Percentiles rank a stretch among this genome's conserved stretches.
phyloP scores from a whole-genome alignment of 1,284 basidiomycete genomes.

The Ceratobasidium sp. region DNA sequence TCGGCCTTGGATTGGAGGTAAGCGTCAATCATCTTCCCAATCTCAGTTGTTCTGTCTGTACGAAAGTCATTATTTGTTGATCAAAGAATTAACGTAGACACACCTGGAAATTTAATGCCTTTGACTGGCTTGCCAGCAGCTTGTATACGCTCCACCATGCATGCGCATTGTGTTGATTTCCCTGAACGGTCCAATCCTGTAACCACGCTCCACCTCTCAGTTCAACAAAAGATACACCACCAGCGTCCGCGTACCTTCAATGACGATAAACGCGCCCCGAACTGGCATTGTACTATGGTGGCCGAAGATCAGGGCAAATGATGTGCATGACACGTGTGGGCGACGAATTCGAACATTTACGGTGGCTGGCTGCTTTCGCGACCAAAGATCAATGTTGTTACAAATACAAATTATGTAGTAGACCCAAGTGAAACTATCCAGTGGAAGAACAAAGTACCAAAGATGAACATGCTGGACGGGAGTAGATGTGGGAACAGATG shows the following conservation, averaged over 20 bases:
- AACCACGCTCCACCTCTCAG: not conserved
- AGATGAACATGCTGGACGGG: not conserved
- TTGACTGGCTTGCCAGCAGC: slow-evolving; percentile 52
- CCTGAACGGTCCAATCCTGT: slow-evolving; percentile 84
- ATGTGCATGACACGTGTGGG: slow-evolving; percentile 12
- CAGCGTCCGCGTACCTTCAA: slow-evolving; percentile 62
- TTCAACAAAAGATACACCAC: not conserved
- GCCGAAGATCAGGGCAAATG: slow-evolving; percentile 26
- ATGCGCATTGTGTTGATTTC: slow-evolving; percentile 83
- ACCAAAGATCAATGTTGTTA: slow-evolving; percentile 23
- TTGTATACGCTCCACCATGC: slow-evolving; percentile 62
- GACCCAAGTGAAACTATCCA: not conserved
- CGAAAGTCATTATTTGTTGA: not conserved
- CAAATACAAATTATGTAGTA: slow-evolving; percentile 27
- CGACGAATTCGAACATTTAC: not conserved
- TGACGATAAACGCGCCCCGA: slow-evolving; percentile 85
- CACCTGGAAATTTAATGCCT: slow-evolving; percentile 87
- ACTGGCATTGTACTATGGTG: slow-evolving; percentile 10
- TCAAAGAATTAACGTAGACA: slow-evolving; percentile 40
- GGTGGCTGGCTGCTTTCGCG: too few relatives aligned
- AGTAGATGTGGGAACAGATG: not conserved
- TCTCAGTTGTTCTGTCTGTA: slow-evolving; percentile 87
- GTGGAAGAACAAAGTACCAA: slow-evolving; percentile 7
- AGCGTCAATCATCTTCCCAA: slow-evolving; percentile 91
- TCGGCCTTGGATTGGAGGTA: slow-evolving; percentile 87